Base-by-base conservation (phyloP, 1,139 yeast genomes). In the Candida albicans region DNA sequence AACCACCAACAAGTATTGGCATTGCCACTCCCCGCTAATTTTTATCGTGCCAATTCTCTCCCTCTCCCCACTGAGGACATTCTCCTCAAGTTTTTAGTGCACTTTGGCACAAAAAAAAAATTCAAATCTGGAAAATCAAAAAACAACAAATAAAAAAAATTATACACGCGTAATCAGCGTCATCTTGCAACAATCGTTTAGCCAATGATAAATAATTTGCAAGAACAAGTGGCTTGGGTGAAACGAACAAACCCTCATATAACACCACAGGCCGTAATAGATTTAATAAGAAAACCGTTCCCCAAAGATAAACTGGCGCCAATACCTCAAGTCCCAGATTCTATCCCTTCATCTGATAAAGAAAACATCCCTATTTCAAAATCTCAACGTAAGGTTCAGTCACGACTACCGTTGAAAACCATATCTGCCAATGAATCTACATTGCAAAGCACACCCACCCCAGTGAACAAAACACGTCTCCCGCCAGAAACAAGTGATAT, bases 261-360 rank as follows among this genome's bases (percentile, higher is more conserved):
- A 39, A 53, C 53, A 15, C 30, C 48, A 1, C 35, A 36, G 14
- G 32, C 30, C 8, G 29, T 38, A 8, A 31, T 51, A 9, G 35
- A 38, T 24, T 39, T 42, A 25, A 30, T 52, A 28, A 51, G 58
- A 11, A 61, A 52, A 30, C 44, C 51, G 8, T 59, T 57, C 37
- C 44, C 50, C 8, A 37, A 40, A 35, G 39, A 28, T 25, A 9
- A 24, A 8, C 11, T 32, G 10, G 13, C 33, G 10, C 33, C 26
- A 15, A 15, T 35, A 2, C 7, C 40, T 12, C 36, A 8, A 24
- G 35, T 24, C 5, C 26, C 40, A 12, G 14, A 28, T 28, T 10
- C 39, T 27, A 26, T 33, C 12, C 37, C 39, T 14, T 32, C 41
- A 32, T 30, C 42, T 13, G 22, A 42, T 12, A 42, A 42, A 27